These are phyloP conservation scores for Phyllosticta ampelicida DNA, from an alignment of 2,329 filamentous ascomycete genomes.

Conservation along the genomic window DNA sequence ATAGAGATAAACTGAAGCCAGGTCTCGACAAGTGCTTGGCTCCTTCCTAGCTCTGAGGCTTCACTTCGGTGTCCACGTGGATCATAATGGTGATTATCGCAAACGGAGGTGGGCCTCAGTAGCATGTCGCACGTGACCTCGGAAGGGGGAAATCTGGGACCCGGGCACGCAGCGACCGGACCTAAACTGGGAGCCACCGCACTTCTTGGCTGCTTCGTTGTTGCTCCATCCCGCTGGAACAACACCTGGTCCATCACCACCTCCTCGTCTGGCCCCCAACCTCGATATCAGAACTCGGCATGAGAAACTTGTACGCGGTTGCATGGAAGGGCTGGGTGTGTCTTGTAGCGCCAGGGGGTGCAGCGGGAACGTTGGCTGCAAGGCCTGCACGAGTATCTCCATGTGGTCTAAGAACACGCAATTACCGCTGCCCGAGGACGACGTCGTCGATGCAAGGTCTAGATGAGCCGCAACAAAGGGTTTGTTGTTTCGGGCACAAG, in stretches of 20 bases:
- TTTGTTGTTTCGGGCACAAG: background rate
- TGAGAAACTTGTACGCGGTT: background rate
- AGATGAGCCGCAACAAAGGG: background rate
- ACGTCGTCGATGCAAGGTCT: background rate
- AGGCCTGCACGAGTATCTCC: background rate
- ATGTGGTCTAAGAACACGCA: background rate
- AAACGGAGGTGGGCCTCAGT: background rate
- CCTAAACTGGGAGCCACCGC: slow-evolving; percentile 1
- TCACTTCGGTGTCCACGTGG: background rate
- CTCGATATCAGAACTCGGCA: background rate
- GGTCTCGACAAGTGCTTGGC: too few species aligned
- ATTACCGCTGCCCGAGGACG: background rate
- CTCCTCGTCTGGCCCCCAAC: background rate
- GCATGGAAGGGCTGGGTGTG: background rate
- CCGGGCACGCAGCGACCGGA: background rate
- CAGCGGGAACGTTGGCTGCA: background rate
- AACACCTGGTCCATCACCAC: slow-evolving; percentile 4
- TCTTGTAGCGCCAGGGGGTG: background rate
- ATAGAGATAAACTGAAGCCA: too few species aligned
- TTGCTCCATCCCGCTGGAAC: background rate
- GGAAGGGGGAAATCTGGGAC: background rate
- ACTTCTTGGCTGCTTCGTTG: background rate
- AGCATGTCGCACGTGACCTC: background rate
- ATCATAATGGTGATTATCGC: background rate
- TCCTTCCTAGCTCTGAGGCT: background rate